These are phyloP conservation scores for Aspergillus tamarii DNA, from an alignment of 2,329 filamentous ascomycete species.

Conservation along the genomic window DNA sequence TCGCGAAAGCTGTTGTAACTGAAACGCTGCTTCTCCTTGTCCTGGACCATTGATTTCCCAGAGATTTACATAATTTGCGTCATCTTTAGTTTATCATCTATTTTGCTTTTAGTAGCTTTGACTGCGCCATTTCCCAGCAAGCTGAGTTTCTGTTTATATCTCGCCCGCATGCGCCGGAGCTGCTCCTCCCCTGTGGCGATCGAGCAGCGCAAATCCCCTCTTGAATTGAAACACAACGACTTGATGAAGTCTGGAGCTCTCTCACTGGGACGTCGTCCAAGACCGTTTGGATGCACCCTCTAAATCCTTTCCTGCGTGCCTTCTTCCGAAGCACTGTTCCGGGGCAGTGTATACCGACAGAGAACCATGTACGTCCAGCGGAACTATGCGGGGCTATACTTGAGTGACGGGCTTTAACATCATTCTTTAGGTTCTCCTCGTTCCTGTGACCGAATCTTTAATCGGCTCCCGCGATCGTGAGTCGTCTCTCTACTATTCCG, in stretches of 20 bases:
- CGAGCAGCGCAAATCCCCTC: slow-evolving; percentile 29
- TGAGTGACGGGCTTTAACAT: slow-evolving; percentile 9
- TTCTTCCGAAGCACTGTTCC: slow-evolving; percentile 97
- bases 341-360: slow-evolving; percentile 85
- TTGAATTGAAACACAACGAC: slow-evolving; percentile 31
- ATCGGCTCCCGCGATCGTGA: slow-evolving; percentile 87
- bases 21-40: slow-evolving; percentile 10
- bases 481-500: slow-evolving; percentile 73
- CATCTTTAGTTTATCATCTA: slow-evolving; percentile 4
- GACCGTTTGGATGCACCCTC: slow-evolving; percentile 82
- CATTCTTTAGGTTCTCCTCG: slow-evolving; percentile 72
- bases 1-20: slow-evolving; percentile 25
- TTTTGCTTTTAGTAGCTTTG: background rate
- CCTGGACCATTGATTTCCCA: slow-evolving; percentile 3
- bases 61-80: background rate
- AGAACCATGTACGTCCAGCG: slow-evolving; percentile 69
- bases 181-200: slow-evolving; percentile 35
- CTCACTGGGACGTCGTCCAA: slow-evolving; percentile 44
- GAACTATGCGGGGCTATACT: slow-evolving; percentile 8
- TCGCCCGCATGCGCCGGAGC: slow-evolving; percentile 34
- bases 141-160: slow-evolving; percentile 6
- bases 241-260: slow-evolving; percentile 42
- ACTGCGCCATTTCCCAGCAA: background rate
- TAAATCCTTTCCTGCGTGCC: slow-evolving; percentile 97
- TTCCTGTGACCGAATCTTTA: slow-evolving; percentile 90